Base-by-base conservation (phyloP, 78 protist species). In the Chrysochromulina parva region DNA sequence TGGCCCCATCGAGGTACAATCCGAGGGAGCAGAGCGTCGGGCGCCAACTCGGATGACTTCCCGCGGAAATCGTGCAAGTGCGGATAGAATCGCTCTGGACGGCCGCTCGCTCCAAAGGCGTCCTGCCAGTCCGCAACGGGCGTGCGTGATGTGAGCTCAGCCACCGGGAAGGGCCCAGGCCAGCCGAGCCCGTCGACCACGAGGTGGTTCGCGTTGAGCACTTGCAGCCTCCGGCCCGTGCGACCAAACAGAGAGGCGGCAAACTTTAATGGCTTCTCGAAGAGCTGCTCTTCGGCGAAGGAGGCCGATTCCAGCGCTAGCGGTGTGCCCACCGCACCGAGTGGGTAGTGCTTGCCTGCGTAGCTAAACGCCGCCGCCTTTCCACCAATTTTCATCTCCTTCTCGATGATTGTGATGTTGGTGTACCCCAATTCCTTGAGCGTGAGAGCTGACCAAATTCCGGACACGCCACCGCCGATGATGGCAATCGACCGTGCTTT, bases 381-480 rank as follows among this genome's bases (percentile, higher is more conserved):
- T 14, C 81, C 81, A 24, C 81, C 81, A 10, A 73, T 17, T 1
- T 1, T 16, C 26, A 3, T 1, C 54, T 2, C 81, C 3, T 17
- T 1, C 53, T 73, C 81, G 81, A 73, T 2, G 22, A 73, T 10
- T 2, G 81, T 73, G 22, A 73, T 16, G 81, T 73, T 47, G 3
- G 17, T 47, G 81, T 73, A 73, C 19, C 81, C 81, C 26, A 73
- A 19, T 4, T 2, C 3, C 28, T 3, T 5, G 19, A 73, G 81
- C 55, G 52, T 10, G 20, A 73, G 52, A 52, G 81, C 81, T 0
- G 81, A 52, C 11, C 3, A 73, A 1, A 73, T 3, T 3, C 81
- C 81, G 0, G 81, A 73, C 26, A 73, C 81, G 54, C 81, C 81
- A 54, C 81, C 81, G 52, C 81, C 81, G 54, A 73, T 73, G 54